Evolutionary conservation across 805 yeast genomes (phyloP).

Genomic region (Metschnikowia picachoensis): DNA sequence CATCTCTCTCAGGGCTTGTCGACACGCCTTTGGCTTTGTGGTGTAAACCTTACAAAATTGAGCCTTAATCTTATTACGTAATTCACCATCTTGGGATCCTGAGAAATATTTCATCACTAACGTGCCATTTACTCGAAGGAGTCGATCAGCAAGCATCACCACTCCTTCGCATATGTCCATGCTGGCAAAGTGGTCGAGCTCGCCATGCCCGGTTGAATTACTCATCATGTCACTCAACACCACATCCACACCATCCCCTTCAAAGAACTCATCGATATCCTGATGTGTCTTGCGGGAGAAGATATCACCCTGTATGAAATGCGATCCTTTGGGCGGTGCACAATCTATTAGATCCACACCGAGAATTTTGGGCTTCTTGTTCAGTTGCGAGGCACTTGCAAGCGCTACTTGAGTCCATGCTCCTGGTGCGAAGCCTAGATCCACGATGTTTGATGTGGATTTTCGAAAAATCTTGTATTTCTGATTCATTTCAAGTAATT

Average conservation of each 20-base stretch:
- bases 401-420: conserved; percentile 31
- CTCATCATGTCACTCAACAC: conserved; percentile 86
- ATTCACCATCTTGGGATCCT: conserved; percentile 68
- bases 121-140: conserved; percentile 66
- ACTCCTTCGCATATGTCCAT: conserved; percentile 95
- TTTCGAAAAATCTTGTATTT: conserved; percentile 54
- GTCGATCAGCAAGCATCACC: conserved; percentile 63
- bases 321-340: conserved; percentile 35
- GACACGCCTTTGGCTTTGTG: conserved; percentile 77
- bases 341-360: conserved; percentile 33
- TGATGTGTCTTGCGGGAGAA: conserved; percentile 49
- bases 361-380: conserved; percentile 14
- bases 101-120: conserved; percentile 82
- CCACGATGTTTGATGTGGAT: conserved; percentile 62
- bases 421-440: conserved; percentile 51
- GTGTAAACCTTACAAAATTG: conserved; percentile 63
- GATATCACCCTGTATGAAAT: conserved; percentile 40
- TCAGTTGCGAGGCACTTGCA: conserved; percentile 9
- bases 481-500: conserved; percentile 69
- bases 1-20: conserved; percentile 76
- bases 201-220: conserved; percentile 79
- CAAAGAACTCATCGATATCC: conserved; percentile 49
- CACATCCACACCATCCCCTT: conserved; percentile 28
- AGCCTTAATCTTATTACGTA: conserved; percentile 55
- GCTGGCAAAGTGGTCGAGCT: conserved; percentile 78